Evolutionary conservation across 345 rosid genomes (phyloP).

Genomic region (Mercurialis annua): DNA sequence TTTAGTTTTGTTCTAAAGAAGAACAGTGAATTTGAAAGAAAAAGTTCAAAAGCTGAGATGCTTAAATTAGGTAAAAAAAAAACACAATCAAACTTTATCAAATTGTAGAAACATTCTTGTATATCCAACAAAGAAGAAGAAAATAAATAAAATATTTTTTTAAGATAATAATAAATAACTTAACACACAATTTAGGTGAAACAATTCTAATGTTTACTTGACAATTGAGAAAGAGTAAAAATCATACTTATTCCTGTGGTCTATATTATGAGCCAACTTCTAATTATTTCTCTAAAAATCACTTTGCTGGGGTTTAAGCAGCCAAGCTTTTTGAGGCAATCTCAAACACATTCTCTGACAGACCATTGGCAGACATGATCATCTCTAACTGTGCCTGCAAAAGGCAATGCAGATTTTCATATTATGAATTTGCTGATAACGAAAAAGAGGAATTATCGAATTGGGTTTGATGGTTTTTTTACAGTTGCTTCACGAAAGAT

Average conservation of each 20-base stretch:
- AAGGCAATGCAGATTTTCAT: not conserved
- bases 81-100: no score
- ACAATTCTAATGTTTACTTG: no score
- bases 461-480: not conserved
- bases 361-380: conserved; percentile 82
- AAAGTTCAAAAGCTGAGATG: no score
- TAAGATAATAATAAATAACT: no score
- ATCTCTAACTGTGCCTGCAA: conserved; percentile 90
- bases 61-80: no score
- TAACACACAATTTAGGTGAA: no score
- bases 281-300: not conserved
- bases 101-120: no score
- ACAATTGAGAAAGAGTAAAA: not conserved
- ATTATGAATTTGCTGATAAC: not conserved
- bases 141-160: no score
- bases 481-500: no score
- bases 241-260: not conserved
- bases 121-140: no score
- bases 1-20: no score
- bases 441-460: not conserved
- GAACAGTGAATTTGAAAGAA: no score
- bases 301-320: conserved; percentile 31
- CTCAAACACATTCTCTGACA: conserved; percentile 93
- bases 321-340: conserved; percentile 93
- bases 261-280: not conserved